Percentiles rank a stretch among this genome's conserved stretches.
These are phyloP conservation scores for Ophiostoma sp. DNA, from an alignment of 2,329 filamentous ascomycete genomes.

Conservation along the genomic window DNA sequence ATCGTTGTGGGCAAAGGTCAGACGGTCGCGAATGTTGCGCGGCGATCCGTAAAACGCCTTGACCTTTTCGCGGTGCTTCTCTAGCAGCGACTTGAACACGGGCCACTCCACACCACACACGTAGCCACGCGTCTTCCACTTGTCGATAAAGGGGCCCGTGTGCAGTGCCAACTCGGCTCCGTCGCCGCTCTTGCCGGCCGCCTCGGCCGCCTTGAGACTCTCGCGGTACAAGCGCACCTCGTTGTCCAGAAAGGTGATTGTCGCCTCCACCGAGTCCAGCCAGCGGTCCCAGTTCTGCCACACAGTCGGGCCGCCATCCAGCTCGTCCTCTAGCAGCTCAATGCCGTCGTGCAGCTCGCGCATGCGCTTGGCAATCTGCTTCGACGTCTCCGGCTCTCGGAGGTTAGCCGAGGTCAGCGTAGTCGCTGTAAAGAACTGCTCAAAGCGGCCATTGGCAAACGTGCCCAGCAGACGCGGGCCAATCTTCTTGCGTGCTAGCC, in stretches of 20 bases:
- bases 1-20: conserved; percentile 97
- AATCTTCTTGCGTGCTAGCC: conserved; percentile 86
- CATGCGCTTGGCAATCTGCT: conserved; percentile 96
- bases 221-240: conserved; percentile 46
- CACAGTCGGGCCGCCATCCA: conserved; percentile 71
- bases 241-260: conserved; percentile 52
- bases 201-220: conserved; percentile 12
- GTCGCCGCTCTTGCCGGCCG: not conserved
- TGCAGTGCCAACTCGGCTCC: not conserved
- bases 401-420: conserved; percentile 73
- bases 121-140: conserved; percentile 66
- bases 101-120: conserved; percentile 83
- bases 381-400: conserved; percentile 74
- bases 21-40: conserved; percentile 61
- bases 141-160: conserved; percentile 31
- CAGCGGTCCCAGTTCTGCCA: conserved; percentile 95
- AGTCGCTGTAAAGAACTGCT: conserved; percentile 84
- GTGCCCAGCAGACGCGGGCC: conserved; percentile 86
- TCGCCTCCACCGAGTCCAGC: conserved; percentile 61
- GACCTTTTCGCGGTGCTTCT: conserved; percentile 73
- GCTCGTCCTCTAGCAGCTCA: conserved; percentile 73
- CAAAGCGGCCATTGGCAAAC: conserved; percentile 91
- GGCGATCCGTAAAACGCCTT: conserved; percentile 55
- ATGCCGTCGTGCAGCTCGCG: conserved; percentile 91
- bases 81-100: conserved; percentile 66